Conservation (phyloP, 2,329 filamentous ascomycete species). For the Apiospora saccharicola region DNA sequence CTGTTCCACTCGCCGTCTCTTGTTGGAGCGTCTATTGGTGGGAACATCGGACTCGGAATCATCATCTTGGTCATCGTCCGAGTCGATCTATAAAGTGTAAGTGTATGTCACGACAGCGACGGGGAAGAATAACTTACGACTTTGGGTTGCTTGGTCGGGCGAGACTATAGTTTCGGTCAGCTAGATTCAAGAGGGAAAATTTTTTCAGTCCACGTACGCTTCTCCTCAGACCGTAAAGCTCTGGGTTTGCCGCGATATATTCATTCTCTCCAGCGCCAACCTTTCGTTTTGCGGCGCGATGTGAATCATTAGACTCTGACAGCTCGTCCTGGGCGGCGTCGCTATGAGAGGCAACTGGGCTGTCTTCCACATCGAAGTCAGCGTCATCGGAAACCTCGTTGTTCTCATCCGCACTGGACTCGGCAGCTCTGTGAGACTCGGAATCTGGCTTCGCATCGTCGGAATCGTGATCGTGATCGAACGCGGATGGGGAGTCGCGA, state of each 20-base stretch:
- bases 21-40: conserved; percentile 65
- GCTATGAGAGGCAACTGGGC: conserved; percentile 56
- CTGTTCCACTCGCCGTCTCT: conserved; percentile 71
- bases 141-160: conserved; percentile 64
- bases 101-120: conserved; percentile 9
- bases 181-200: conserved; percentile 31
- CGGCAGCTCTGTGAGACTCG: conserved; percentile 46
- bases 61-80: conserved; percentile 63
- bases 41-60: conserved; percentile 78
- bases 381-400: conserved; percentile 70
- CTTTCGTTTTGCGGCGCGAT: conserved; percentile 77
- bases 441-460: conserved; percentile 45
- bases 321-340: conserved; percentile 59
- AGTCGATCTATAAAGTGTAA: conserved; percentile 41
- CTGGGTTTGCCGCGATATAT: conserved; percentile 89
- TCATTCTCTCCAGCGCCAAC: conserved; percentile 74
- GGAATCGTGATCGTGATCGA: conserved; percentile 45
- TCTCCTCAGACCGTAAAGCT: conserved; percentile 91
- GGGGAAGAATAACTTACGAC: conserved; percentile 52
- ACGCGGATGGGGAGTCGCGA: conserved; percentile 53
- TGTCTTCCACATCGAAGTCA: conserved; percentile 80
- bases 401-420: conserved; percentile 55
- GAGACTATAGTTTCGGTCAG: conserved; percentile 55
- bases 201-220: conserved; percentile 70
- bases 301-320: conserved; percentile 76